Percentiles rank a stretch among this genome's conserved stretches.
These are phyloP conservation scores for Pseudocercospora crystallina DNA, from an alignment of 2,329 filamentous ascomycete species.

Conservation along the genomic window DNA sequence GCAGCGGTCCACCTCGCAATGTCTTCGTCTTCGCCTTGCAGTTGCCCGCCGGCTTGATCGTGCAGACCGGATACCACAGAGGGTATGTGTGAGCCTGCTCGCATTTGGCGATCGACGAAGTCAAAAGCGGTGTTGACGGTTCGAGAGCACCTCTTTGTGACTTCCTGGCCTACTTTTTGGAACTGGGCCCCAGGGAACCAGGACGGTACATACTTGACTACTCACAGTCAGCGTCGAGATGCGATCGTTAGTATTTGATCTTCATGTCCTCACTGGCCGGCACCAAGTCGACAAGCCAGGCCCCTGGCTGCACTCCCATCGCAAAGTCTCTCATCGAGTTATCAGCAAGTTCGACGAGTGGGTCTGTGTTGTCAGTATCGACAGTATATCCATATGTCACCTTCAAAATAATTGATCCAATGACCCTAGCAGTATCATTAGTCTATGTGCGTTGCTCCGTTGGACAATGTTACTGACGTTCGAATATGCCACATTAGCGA, in stretches of 20 bases:
- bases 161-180: conserved; percentile 28
- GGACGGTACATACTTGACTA: conserved; percentile 43
- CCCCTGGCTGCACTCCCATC: conserved; percentile 42
- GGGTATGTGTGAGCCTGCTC: conserved; percentile 27
- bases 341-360: conserved; percentile 45
- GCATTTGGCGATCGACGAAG: conserved; percentile 43
- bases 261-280: conserved; percentile 34
- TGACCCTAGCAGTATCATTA: conserved; percentile 22
- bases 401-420: conserved; percentile 45
- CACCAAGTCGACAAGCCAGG: conserved; percentile 49
- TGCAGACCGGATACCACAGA: conserved; percentile 46
- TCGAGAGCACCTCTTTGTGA: too few relatives aligned
- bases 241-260: not conserved
- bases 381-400: conserved; percentile 50
- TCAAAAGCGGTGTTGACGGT: conserved; percentile 29
- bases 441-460: not conserved
- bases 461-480: conserved; percentile 23
- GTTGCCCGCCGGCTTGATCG: conserved; percentile 27
- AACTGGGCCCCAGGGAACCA: conserved; percentile 50
- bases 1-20: conserved; percentile 45
- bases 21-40: conserved; percentile 32
- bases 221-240: not conserved
- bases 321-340: conserved; percentile 43
- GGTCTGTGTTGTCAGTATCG: conserved; percentile 41
- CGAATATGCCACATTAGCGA: conserved; percentile 43